Evolutionary conservation across 148 eudicot genomes (phyloP).

Genomic region (Rhododendron ovatum): DNA sequence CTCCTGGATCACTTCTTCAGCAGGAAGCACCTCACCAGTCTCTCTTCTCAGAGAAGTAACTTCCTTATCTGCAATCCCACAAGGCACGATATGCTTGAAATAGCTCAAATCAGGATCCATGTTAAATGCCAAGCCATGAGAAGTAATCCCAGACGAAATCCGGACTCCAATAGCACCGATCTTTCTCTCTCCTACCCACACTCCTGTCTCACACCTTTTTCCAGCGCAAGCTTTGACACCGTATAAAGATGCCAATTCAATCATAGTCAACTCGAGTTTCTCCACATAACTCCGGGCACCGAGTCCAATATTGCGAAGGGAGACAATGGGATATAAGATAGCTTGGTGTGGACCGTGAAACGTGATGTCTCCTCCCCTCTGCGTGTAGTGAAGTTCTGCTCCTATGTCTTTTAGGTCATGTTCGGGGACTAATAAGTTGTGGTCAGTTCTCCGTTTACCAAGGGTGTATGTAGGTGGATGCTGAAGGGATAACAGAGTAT

Average conservation of each 20-base stretch:
- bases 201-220: slow-evolving; percentile 68
- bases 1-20: slow-evolving; percentile 69
- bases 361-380: slow-evolving; percentile 88
- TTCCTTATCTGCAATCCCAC: slow-evolving; percentile 80
- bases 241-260: slow-evolving; percentile 66
- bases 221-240: slow-evolving; percentile 66
- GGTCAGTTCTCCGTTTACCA: slow-evolving; percentile 81
- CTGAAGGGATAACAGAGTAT: slow-evolving; percentile 69
- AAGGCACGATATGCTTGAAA: slow-evolving; percentile 86
- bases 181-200: slow-evolving; percentile 84
- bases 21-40: slow-evolving; percentile 44
- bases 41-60: slow-evolving; percentile 78
- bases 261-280: slow-evolving; percentile 80
- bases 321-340: slow-evolving; percentile 67
- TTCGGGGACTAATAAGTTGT: slow-evolving; percentile 64
- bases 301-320: slow-evolving; percentile 67
- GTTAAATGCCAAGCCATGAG: slow-evolving; percentile 86
- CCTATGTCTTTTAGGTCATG: slow-evolving; percentile 61
- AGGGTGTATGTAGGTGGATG: slow-evolving; percentile 93
- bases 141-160: slow-evolving; percentile 75
- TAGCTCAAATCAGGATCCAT: slow-evolving; percentile 72
- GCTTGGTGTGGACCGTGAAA: slow-evolving; percentile 91
- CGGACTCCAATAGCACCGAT: slow-evolving; percentile 92
- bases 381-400: slow-evolving; percentile 83
- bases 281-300: slow-evolving; percentile 89